Base-by-base conservation (phyloP, 140 eudicot species). In the Ambrosia hybrid region DNA sequence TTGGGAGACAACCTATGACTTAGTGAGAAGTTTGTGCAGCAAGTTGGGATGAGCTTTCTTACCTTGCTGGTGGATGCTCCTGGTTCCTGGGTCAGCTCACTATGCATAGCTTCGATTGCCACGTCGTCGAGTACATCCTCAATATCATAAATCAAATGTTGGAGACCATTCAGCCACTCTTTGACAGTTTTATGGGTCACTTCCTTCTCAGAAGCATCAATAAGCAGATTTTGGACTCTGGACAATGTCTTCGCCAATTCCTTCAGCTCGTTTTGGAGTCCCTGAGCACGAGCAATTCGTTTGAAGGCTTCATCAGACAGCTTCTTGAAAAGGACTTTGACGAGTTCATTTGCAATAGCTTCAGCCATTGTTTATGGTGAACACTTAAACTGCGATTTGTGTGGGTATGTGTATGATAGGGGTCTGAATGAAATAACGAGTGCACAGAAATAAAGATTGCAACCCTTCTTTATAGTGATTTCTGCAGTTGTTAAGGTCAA, bases 81-180 rank as follows among this genome's bases (percentile, higher is more conserved):
- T 12, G 60, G 14, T 46, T 15, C 36, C 0, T 12, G 13, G 10
- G 33, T 9, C 38, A 49, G 12, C 38, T 61, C 76, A 57, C 57
- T 41, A 12, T 11, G 70, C 21, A 73, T 73, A 9, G 77, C 70
- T 2, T 73, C 62, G 0, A 62, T 73, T n/a, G 70, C 70, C 37
- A 73, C 4, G 10, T 49, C 70, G 0, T 61, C 77, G 0, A 73
- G 70, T 1, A 73, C 3, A n/a, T 73, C 70, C 7, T 73, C 77
- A 9, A 73, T 61, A 0, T 61, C 70, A 3, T 73, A 73, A 33
- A 52, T 70, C 62, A 61, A 5, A 73, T 73, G 77, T 49, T 61
- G 34, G 34, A 30, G 34, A 30, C 2, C 34, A 30, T 30, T 30
- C 34, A 30, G 34, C 34, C 34, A 61, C 15, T 0, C 3, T 14